These are phyloP conservation scores for Pichia phayaonensis DNA, from an alignment of 805 yeast species.

Conservation along the genomic window DNA sequence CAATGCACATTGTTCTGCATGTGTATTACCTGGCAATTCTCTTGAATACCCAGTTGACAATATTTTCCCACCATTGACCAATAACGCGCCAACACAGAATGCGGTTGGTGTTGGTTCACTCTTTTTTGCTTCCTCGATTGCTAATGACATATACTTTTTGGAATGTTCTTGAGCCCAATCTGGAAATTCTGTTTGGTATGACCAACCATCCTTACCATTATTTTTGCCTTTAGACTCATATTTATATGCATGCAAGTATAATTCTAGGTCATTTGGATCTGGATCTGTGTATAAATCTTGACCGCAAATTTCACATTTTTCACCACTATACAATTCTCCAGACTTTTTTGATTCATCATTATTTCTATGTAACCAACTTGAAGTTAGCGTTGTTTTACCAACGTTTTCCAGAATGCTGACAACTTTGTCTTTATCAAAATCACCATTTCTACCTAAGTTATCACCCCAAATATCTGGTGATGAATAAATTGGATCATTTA, in stretches of 20 bases:
- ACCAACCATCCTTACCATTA: constrained; percentile 40
- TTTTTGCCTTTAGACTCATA: constrained; percentile 46
- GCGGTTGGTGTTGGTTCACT: constrained; percentile 82
- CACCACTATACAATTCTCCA: constrained; percentile 61
- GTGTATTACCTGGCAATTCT: constrained; percentile 91
- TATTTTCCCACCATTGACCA: constrained; percentile 58
- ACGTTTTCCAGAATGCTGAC: constrained; percentile 45
- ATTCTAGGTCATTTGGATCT: constrained; percentile 73
- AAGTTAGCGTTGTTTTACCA: constrained; percentile 64
- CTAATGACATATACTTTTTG: constrained; percentile 59
- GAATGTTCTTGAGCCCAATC: constrained; percentile 70
- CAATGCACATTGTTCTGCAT: constrained; percentile 93
- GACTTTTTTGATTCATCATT: constrained; percentile 18
- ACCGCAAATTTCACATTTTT: constrained; percentile 54
- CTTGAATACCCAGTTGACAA: constrained; percentile 83
- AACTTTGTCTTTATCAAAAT: constrained; percentile 38
- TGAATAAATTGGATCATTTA: constrained; percentile 87
- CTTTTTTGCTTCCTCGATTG: constrained; percentile 68
- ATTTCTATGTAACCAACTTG: constrained; percentile 58
- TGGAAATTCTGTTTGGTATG: constrained; percentile 68
- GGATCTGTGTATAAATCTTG: constrained; percentile 79
- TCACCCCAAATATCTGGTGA: constrained; percentile 77
- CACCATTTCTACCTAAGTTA: constrained; percentile 54
- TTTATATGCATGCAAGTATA: constrained; percentile 87
- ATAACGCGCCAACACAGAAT: constrained; percentile 88